Conservation (phyloP, 2,329 filamentous ascomycete species). For the Fusarium beomiforme region DNA sequence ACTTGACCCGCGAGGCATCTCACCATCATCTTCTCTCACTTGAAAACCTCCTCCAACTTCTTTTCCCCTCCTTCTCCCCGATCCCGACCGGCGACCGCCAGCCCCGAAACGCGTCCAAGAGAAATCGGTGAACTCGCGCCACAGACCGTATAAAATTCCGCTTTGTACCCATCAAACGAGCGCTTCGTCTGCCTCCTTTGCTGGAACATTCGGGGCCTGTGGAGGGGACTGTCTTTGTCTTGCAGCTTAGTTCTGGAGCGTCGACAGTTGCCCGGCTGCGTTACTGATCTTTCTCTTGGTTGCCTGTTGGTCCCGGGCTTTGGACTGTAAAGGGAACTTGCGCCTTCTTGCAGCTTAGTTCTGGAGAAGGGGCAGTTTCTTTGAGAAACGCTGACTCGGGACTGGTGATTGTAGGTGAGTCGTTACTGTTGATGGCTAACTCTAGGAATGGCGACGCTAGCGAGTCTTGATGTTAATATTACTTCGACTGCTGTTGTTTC, state of each 20-base stretch:
- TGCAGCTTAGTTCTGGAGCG: background rate
- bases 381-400: background rate
- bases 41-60: background rate
- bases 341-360: conserved; percentile 5
- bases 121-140: background rate
- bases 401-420: background rate
- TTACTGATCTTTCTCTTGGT: background rate
- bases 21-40: background rate
- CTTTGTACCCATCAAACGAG: background rate
- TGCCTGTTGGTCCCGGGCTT: conserved; percentile 3
- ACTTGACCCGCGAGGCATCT: background rate
- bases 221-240: background rate
- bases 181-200: background rate
- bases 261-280: background rate
- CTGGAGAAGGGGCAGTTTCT: conserved; percentile 1
- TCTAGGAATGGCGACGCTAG: background rate
- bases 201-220: background rate
- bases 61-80: background rate
- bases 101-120: background rate
- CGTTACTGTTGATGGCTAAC: background rate
- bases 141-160: background rate
- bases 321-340: background rate
- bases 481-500: background rate
- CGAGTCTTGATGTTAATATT: background rate
- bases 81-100: background rate